Percentiles rank a stretch among this genome's conserved stretches.
Evolutionary conservation across 176 grass and related monocot species (phyloP).

Genomic region (Bromus sterilis): DNA sequence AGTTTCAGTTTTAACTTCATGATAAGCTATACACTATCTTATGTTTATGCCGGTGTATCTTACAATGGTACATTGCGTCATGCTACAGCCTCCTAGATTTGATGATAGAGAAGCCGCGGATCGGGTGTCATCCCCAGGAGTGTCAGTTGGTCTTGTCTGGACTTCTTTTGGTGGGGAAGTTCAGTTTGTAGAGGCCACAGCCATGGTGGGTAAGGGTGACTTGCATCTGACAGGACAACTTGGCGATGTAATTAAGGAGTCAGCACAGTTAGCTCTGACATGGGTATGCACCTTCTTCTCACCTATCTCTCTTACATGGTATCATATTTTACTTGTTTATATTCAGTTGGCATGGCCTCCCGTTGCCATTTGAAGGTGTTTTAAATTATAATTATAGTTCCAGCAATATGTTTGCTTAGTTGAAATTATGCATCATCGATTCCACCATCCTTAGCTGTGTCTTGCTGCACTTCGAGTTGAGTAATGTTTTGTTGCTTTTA

Average conservation of each 20-base stretch:
- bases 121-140: slow-evolving; percentile 79
- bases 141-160: slow-evolving; percentile 93
- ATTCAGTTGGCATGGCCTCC: not conserved
- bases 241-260: slow-evolving; percentile 99
- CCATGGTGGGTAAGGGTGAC: slow-evolving; percentile 97
- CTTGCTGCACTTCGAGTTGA: not conserved
- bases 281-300: slow-evolving; percentile 57
- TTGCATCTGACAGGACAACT: slow-evolving; percentile 96
- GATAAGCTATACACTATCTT: not conserved
- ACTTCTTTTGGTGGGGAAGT: slow-evolving; percentile 91
- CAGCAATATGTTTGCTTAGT: not conserved
- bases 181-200: slow-evolving; percentile 89
- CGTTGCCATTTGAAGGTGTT: not conserved
- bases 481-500: not conserved
- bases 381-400: not conserved
- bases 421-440: not conserved
- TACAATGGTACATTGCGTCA: not conserved
- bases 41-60: not conserved
- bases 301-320: not conserved
- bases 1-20: slow-evolving; percentile 5
- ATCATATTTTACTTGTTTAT: not conserved
- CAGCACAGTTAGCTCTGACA: slow-evolving; percentile 93
- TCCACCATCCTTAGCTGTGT: not conserved
- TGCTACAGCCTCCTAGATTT: slow-evolving; percentile 83
- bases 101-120: slow-evolving; percentile 86